A percentile compares a stretch with the other conserved stretches of the same genome.
Conservation (phyloP, 305 asterid genomes). For the Solanum chacoense region DNA sequence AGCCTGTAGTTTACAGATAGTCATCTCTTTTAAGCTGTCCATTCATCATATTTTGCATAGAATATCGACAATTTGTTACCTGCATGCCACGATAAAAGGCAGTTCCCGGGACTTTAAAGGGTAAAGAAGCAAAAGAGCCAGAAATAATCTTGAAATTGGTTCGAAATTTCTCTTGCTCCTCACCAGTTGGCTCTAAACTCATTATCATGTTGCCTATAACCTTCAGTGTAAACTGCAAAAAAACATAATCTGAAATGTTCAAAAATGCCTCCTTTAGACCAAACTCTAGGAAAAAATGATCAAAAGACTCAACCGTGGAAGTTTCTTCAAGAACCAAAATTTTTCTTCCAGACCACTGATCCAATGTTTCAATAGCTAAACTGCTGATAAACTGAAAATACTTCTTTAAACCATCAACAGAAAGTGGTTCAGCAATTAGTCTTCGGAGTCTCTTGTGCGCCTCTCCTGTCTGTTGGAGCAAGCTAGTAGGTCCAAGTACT, state of each 20-base stretch:
- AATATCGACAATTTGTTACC: conserved; percentile 21
- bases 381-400: conserved; percentile 61
- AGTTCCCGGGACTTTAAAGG: conserved; percentile 67
- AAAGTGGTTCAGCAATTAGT: conserved; percentile 66
- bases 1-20: conserved; percentile 28
- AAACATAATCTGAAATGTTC: not conserved
- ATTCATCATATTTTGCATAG: not conserved
- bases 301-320: conserved; percentile 42
- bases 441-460: conserved; percentile 59
- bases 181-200: conserved; percentile 82
- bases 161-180: conserved; percentile 69
- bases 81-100: conserved; percentile 69
- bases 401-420: conserved; percentile 51
- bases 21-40: not conserved
- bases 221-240: conserved; percentile 65
- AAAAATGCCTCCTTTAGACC: not conserved
- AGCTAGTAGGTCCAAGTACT: conserved; percentile 75
- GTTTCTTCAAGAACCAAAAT: conserved; percentile 65
- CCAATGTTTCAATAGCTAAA: conserved; percentile 56
- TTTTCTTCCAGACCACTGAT: conserved; percentile 40
- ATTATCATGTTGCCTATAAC: conserved; percentile 88
- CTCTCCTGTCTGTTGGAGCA: conserved; percentile 76
- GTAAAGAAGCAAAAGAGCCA: conserved; percentile 66
- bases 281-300: not conserved
- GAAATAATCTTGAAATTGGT: conserved; percentile 72